These are phyloP conservation scores for Leishmania arabica DNA, from an alignment of 208 protist genomes.

Conservation along the genomic window DNA sequence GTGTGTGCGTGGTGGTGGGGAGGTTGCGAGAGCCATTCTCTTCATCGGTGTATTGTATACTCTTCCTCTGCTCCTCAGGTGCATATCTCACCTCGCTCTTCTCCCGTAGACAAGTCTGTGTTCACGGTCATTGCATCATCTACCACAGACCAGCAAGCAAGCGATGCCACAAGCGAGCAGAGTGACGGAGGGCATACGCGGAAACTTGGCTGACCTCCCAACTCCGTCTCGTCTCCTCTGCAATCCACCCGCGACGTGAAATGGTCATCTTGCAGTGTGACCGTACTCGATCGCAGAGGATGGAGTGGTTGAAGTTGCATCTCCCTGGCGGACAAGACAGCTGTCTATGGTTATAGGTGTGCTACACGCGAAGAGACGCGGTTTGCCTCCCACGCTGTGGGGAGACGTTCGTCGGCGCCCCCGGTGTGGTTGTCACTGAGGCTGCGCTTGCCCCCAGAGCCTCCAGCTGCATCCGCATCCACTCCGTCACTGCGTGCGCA, in stretches of 20 bases:
- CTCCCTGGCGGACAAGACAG: neutral
- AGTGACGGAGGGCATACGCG: too few species aligned
- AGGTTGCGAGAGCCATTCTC: neutral
- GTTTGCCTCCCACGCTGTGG: neutral
- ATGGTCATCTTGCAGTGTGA: neutral
- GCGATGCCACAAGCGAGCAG: neutral
- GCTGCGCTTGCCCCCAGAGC: neutral
- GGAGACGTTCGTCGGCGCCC: neutral
- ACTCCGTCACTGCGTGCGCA: neutral
- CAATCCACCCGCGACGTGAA: neutral
- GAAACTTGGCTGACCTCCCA: neutral
- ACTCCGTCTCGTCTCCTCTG: neutral
- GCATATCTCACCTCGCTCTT: neutral
- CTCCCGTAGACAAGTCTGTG: neutral
- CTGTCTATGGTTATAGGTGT: too few species aligned
- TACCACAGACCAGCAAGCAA: neutral
- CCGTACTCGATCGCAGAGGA: neutral
- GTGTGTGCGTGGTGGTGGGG: neutral
- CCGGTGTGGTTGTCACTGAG: neutral
- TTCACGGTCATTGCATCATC: neutral
- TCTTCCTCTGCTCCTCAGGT: neutral
- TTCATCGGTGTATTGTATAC: neutral
- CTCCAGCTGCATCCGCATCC: slow-evolving; percentile 7
- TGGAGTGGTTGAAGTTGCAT: neutral
- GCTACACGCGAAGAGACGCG: neutral